Conservation (phyloP, 192 early-diverging fungal species). For the Gonapodya sp. region DNA sequence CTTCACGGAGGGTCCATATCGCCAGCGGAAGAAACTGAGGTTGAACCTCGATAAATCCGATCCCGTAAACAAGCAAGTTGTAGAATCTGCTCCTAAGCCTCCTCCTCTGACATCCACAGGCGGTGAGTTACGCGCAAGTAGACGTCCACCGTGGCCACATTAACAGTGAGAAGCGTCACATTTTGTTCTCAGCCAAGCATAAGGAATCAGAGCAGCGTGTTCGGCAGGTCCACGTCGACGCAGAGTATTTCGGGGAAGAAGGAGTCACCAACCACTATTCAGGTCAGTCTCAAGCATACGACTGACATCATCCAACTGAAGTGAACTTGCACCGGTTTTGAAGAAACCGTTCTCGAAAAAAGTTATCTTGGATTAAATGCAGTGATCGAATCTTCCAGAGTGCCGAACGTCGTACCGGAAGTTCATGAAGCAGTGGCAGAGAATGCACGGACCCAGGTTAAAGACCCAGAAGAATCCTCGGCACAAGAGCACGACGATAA, state of each 20-base stretch:
- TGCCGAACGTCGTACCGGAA: too few species aligned
- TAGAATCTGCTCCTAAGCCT: too few species aligned
- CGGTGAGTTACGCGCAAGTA: too few species aligned
- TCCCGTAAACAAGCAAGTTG: too few species aligned
- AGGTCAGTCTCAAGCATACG: background rate
- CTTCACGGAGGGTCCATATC: slow-evolving; percentile 27
- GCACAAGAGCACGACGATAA: slow-evolving; percentile 20
- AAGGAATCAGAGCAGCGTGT: slow-evolving; percentile 19
- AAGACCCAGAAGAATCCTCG: background rate
- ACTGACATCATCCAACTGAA: background rate
- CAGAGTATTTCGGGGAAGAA: background rate
- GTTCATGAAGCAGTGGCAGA: background rate
- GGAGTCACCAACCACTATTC: background rate
- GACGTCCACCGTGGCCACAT: too few species aligned
- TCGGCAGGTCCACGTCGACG: slow-evolving; percentile 8
- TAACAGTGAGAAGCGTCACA: too few species aligned
- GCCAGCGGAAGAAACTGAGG: slow-evolving; percentile 47
- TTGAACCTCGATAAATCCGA: slow-evolving; percentile 20
- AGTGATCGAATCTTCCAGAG: too few species aligned
- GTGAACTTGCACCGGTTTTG: background rate
- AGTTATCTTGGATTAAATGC: background rate
- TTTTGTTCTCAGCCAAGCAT: slow-evolving; percentile 11
- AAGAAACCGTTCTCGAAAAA: background rate
- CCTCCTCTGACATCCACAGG: too few species aligned
- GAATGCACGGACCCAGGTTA: background rate